phyloP scores from a whole-genome alignment of 768 basidiomycete species.

The Auricularia sp. region DNA sequence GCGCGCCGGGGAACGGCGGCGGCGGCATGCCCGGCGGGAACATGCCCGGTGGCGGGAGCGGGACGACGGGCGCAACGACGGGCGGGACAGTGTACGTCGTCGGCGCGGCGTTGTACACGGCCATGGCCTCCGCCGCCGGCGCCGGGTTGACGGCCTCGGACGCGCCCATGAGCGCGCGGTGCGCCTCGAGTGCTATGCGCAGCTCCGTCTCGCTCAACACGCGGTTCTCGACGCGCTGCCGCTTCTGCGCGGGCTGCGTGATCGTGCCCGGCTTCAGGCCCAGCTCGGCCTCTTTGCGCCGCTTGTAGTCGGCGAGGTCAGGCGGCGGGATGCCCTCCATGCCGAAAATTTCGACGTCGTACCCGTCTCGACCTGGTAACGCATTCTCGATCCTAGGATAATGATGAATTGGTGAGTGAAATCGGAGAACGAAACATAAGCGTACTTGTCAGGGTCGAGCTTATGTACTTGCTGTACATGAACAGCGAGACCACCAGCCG shows the following conservation, averaged over 20 bases:
- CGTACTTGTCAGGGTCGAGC: slow-evolving; percentile 87
- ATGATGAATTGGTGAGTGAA: slow-evolving; percentile 22
- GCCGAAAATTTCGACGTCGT: slow-evolving; percentile 98
- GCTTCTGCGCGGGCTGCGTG: slow-evolving; percentile 62
- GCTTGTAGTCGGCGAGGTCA: slow-evolving; percentile 91
- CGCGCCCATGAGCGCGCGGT: slow-evolving; percentile 83
- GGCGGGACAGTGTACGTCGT: slow-evolving; percentile 52
- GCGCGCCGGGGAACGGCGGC: slow-evolving; percentile 20
- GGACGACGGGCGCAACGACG: slow-evolving; percentile 18
- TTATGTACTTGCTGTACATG: slow-evolving; percentile 99
- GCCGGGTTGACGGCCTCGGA: slow-evolving; percentile 27
- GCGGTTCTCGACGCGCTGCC: slow-evolving; percentile 70
- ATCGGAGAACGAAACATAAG: slow-evolving; percentile 4
- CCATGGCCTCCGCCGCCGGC: slow-evolving; percentile 33
- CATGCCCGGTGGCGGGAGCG: slow-evolving; percentile 20
- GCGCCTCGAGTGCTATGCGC: slow-evolving; percentile 74
- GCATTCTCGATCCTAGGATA: slow-evolving; percentile 90
- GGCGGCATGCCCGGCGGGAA: slow-evolving; percentile 49
- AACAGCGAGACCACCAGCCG: slow-evolving; percentile 93
- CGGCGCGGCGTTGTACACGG: slow-evolving; percentile 65
- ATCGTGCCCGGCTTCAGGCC: slow-evolving; percentile 77
- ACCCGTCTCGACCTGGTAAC: slow-evolving; percentile 90
- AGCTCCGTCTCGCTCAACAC: slow-evolving; percentile 77
- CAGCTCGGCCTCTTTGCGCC: slow-evolving; percentile 88
- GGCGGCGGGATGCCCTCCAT: slow-evolving; percentile 98